Evolutionary conservation across 306 rosid species (phyloP), one percentile per base, ranked within the genome.

Genomic region (Fragaria ananassa): DNA sequence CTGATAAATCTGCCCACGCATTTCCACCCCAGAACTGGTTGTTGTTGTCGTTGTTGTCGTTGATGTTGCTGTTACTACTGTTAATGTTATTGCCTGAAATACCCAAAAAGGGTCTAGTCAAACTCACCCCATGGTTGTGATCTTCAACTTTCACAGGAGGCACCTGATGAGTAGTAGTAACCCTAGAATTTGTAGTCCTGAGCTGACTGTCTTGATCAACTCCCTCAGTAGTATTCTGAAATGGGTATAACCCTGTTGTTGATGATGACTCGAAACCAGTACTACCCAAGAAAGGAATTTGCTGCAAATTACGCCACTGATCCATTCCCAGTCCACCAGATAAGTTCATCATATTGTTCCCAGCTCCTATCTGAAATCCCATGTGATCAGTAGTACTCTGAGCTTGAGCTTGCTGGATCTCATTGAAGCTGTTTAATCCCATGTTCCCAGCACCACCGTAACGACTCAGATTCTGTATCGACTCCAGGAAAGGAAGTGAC

Each of bases 1-100:
- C 90, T 71, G 95, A 89, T 61, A 89, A 71, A 79, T 89, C 93
- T 23, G 86, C 86, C 97, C 95, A 92, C 14, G 87, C 79, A 78
- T 54, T 81, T 50, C 79, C 76, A 11, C 72, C 72, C 82, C 85
- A 77, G 67, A 72, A 88, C 81, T 74, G 82, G 50, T 85, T 44
- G 5, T 61, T 74, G 58, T 11, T 57, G 10, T 57, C 8, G 2
- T 56, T 72, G n/a, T 17, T 15, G 39, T 8, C 0, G 35, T 31
- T 3, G 4, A 3, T 31, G 25, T 3, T 83, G 66, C 11, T 10
- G 4, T 57, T 57, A 23, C 25, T 56, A 1, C 23, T 57, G 54
- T 9, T 74, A 60, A 11, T 85, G 68, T 86, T 78, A 70, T 76
- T 79, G 50, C 85, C 85, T 10, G 85, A 49, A 74, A 37, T 45